Evolutionary conservation across 352 stramenopile genomes (phyloP), one percentile per base, ranked within the genome.

Genomic region (Phytophthora meadii): DNA sequence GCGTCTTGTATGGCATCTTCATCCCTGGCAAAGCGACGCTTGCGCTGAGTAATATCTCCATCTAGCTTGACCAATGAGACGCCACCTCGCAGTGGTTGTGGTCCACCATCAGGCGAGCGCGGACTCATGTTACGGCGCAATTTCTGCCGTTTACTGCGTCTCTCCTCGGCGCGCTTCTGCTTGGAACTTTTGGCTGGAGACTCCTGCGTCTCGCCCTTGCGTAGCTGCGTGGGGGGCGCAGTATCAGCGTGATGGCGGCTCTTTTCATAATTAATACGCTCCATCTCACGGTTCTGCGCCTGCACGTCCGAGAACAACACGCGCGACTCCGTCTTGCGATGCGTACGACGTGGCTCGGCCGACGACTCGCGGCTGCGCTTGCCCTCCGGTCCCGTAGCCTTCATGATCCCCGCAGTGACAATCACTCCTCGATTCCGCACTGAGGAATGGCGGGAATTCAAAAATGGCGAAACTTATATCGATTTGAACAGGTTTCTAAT

Each of bases 271-370:
- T 63, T 67, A 25, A 88, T 53, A 24, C 70, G 68, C 53, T 71
- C 68, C 28, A 90, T 88, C 51, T 84, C 79, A 34, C 65, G 72
- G 53, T 86, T 70, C 50, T 89, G 72, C 28, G 81, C 83, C 72
- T 88, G 79, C 7, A 87, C 67, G 30, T 88, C 72, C 5, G 71
- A 62, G 58, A 80, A 88, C 17, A 77, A 60, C 34, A 88, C 76
- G 41, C 65, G 71, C 59, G 74, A 64, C 47, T 76, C 69, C 4
- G 65, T 77, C 46, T 74, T 74, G 14, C 65, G 60, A 27, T 66
- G 54, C 8, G 54, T 68, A 28, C 70, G 65, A 9, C 59, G 74
- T 14, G 39, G 54, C 46, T 60, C 58, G 8, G 22, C 10, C 4
- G 49, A 47, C 4, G 48, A 45, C 14, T 61, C 56, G 22, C 40